Percentiles rank a stretch among this genome's conserved stretches.
Conservation (phyloP, 257 asterid genomes). For the Solanum virginianum region DNA sequence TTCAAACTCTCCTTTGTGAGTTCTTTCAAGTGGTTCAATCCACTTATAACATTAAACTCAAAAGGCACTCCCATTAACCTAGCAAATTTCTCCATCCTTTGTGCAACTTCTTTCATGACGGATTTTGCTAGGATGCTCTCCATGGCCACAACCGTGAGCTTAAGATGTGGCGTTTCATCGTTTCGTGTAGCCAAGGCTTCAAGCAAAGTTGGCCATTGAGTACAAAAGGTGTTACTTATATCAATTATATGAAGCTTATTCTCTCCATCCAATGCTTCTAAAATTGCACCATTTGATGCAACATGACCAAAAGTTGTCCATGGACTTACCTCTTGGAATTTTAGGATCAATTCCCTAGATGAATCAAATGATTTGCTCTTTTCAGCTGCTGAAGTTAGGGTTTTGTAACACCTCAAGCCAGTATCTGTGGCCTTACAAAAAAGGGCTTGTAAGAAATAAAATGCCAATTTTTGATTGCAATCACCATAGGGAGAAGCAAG, state of each 20-base stretch:
- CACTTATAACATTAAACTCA: constrained; percentile 41
- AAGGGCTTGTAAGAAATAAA: constrained; percentile 75
- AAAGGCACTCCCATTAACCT: constrained; percentile 96
- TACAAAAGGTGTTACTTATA: constrained; percentile 69
- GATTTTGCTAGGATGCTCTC: constrained; percentile 19
- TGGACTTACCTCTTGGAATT: constrained; percentile 88
- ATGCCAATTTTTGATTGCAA: constrained; percentile 64
- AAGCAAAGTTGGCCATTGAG: constrained; percentile 89
- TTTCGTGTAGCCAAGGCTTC: constrained; percentile 73
- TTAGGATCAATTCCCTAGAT: constrained; percentile 37
- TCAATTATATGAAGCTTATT: constrained; percentile 61
- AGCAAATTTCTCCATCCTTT: constrained; percentile 78
- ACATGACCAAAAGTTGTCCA: constrained; percentile 97
- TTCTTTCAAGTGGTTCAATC: constrained; percentile 26
- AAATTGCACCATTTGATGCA: constrained; percentile 78
- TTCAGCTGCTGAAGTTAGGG: constrained; percentile 51
- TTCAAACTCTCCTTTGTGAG: constrained; percentile 38
- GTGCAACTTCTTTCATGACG: constrained; percentile 65
- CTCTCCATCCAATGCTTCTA: constrained; percentile 76
- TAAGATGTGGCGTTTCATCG: constrained; percentile 69
- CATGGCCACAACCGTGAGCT: constrained; percentile 51
- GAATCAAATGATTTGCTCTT: constrained; percentile 59
- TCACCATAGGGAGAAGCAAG: constrained; percentile 96
- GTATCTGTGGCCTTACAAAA: constrained; percentile 64
- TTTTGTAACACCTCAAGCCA: constrained; percentile 50